Evolutionary conservation across 768 basidiomycete species (phyloP).

Genomic region (Sporobolomyces phaffii): DNA sequence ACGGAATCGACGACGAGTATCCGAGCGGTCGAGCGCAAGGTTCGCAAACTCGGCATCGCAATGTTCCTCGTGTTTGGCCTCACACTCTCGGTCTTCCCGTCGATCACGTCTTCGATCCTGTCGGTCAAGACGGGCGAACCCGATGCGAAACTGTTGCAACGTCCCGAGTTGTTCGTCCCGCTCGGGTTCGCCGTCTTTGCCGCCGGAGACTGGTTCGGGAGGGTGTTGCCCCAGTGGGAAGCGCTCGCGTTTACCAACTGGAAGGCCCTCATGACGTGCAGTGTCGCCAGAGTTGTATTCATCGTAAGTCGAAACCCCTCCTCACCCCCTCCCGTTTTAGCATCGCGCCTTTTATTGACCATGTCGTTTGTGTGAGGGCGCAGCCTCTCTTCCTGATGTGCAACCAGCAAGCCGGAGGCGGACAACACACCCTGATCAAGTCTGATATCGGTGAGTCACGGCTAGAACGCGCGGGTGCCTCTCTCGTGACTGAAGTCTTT

Average conservation of each 20-base stretch:
- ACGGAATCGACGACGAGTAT: not conserved
- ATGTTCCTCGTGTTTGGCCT: constrained; percentile 46
- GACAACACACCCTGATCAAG: constrained; percentile 16
- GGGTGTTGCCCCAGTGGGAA: constrained; percentile 35
- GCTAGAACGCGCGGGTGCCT: too few relatives aligned
- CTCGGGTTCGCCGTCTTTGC: constrained; percentile 42
- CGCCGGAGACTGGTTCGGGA: constrained; percentile 41
- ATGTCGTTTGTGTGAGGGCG: too few relatives aligned
- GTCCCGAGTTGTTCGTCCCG: constrained; percentile 36
- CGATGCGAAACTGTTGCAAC: constrained; percentile 8
- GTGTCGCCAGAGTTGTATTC: constrained; percentile 35
- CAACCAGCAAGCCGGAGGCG: constrained; percentile 33
- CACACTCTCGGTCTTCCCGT: constrained; percentile 44
- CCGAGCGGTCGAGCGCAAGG: constrained; percentile 37
- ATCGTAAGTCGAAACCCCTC: constrained; percentile 41
- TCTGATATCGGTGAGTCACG: constrained; percentile 39
- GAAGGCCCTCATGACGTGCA: constrained; percentile 21
- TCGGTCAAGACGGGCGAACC: constrained; percentile 17
- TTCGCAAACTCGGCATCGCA: constrained; percentile 45
- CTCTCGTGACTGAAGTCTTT: too few relatives aligned
- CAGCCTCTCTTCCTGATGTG: constrained; percentile 43
- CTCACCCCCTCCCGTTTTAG: too few relatives aligned
- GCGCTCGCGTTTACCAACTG: constrained; percentile 28
- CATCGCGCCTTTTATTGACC: too few relatives aligned
- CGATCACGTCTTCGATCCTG: constrained; percentile 42